Base-by-base conservation (phyloP, 2,329 filamentous ascomycete genomes). In the Cordyceps cateniannulata region DNA sequence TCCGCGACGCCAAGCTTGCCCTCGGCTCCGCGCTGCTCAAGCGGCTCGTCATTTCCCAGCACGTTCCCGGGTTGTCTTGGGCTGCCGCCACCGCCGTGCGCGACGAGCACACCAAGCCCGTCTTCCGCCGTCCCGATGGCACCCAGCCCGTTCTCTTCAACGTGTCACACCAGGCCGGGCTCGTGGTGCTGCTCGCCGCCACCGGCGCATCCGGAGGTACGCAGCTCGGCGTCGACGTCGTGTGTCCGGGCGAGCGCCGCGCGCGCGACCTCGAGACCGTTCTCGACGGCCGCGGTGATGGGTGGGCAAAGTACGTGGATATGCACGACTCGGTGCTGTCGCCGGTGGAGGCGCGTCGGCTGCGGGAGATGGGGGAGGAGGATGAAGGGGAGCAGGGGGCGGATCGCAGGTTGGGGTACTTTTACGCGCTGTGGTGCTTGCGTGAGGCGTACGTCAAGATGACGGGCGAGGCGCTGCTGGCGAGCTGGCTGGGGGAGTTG, bases 381-480 rank as follows among this genome's bases (percentile, higher is more conserved):
- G 69, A 70, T 22, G 68, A 73, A n/a, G n/a, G n/a, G 27, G 62
- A 67, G 14, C 69, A 74, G 14, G 69, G 70, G 22, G 67, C 84
- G n/a, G 75, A 83, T 18, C 24, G 32, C 27, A 55, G 45, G 69
- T 76, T 93, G 29, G 79, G 88, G 5, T 79, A 82, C 58, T 93
- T 93, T 70, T 93, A 92, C 70, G 82, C 88, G 1, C 83, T 89
- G 62, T 93, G 89, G 87, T 90, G 87, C 71, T 81, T 91, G 71
- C 86, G 90, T 66, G 90, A 93, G 75, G 86, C 89, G 1, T 93
- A 90, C 70, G 86, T 93, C 72, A 93, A 93, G 81, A 85, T 93
- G 76, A 89, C 88, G 32, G 90, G 90, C 27, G 88, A 93, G 67
- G 90, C 88, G 0, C 77, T 93, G 62, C 77, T 92, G 9, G 90